Base-by-base conservation (phyloP, 1,139 yeast species). In the Nakaseomyces uthaithaninus region DNA sequence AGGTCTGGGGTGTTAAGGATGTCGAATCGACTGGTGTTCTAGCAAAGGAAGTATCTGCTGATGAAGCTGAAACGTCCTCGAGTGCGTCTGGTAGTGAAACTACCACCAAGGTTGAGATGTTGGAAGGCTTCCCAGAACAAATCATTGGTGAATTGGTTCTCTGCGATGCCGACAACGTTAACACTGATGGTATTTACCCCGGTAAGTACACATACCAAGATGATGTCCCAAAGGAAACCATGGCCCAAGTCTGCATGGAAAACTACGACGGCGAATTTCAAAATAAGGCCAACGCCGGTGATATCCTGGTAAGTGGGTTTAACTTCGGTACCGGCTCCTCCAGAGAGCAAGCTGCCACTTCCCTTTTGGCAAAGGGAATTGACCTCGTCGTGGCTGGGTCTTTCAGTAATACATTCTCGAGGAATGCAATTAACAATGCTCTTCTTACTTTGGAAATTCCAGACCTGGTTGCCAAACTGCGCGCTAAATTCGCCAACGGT, bases 241-340 rank as follows among this genome's bases (percentile, higher is more conserved):
- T 91, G 99, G 97, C 98, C 27, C 82, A 89, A 64, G 98, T 91
- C 38, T 93, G 98, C 68, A 93, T 91, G 99, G 98, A 91, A 65
- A 91, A 91, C 67, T 91, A 93, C 64, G 99, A 91, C 63, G 63
- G 84, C 15, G 94, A 89, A 51, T 91, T 91, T 63, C 77, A 81
- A 42, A 50, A 65, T 37, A 87, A 86, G 69, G 85, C 94, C 31
- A 71, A 77, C 49, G 74, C 94, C 6, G 86, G 94, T 42, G 99
- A 91, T 62, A 87, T 91, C 50, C 76, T 91, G 43, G 75, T 91
- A 40, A 77, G 91, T 43, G 99, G 99, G 16, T 93, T 69, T 70
- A 93, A 93, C 62, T 91, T 91, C 59, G 99, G 98, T 53, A 89
- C 97, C 15, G 98, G 98, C 35, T 87, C 97, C 4, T 86, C 95